Evolutionary conservation across 345 rosid species (phyloP).

Genomic region (Aquilaria yunnanensis): DNA sequence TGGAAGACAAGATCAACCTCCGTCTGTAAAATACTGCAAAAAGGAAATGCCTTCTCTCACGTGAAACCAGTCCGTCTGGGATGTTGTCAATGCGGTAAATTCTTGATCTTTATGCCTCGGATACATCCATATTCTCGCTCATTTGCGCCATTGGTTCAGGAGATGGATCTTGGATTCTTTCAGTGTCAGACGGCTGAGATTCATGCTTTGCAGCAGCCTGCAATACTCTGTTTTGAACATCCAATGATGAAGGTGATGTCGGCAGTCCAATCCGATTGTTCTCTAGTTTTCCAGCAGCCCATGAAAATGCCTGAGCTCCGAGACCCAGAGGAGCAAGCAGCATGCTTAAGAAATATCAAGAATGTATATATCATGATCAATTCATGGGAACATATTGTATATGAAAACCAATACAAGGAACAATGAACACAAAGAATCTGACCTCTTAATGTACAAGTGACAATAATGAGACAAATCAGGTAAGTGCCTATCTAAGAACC

Average conservation of each 20-base stretch:
- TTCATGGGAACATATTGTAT: not conserved
- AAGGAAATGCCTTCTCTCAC: no score
- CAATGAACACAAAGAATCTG: not conserved
- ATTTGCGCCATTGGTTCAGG: constrained; percentile 24
- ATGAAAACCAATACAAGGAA: not conserved
- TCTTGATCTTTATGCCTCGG: constrained; percentile 34
- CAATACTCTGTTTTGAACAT: constrained; percentile 75
- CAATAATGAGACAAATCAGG: no score
- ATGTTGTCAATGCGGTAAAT: no score
- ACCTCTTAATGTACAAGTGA: no score
- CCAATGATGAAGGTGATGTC: constrained; percentile 84
- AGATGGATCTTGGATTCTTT: constrained; percentile 32
- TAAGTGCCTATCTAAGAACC: no score
- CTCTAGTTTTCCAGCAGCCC: constrained; percentile 85
- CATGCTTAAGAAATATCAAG: constrained; percentile 28
- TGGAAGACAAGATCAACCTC: no score
- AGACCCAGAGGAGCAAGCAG: constrained; percentile 57
- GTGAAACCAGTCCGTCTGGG: no score
- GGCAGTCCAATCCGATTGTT: constrained; percentile 79
- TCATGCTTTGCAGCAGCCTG: constrained; percentile 91
- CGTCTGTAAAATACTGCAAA: no score
- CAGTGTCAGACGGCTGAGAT: constrained; percentile 72
- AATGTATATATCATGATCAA: constrained; percentile 4
- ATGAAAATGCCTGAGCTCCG: constrained; percentile 73
- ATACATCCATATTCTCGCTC: constrained; percentile 40